Evolutionary conservation across 1,139 yeast genomes (phyloP).

Genomic region (Pichia sp.): DNA sequence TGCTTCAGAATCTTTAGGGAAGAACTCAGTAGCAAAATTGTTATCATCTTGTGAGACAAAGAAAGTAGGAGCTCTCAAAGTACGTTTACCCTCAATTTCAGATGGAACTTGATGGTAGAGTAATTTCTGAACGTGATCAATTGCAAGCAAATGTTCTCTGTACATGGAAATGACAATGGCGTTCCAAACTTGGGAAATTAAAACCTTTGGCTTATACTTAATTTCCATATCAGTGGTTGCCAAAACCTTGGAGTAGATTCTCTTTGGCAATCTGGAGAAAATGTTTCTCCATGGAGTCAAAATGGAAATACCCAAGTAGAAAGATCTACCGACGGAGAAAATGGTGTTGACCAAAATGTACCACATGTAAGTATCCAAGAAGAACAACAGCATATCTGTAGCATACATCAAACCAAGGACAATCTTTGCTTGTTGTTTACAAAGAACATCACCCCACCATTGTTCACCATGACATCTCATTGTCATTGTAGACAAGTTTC

Average conservation of each 20-base stretch:
- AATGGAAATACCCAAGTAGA: slow-evolving; percentile 96
- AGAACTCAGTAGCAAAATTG: slow-evolving; percentile 14
- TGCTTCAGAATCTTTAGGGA: slow-evolving; percentile 65
- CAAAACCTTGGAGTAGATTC: slow-evolving; percentile 93
- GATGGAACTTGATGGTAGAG: slow-evolving; percentile 91
- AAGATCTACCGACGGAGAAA: slow-evolving; percentile 94
- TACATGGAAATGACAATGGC: slow-evolving; percentile 65
- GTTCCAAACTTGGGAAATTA: slow-evolving; percentile 98
- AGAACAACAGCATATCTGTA: slow-evolving; percentile 89
- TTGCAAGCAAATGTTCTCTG: slow-evolving; percentile 71
- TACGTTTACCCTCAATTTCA: slow-evolving; percentile 85
- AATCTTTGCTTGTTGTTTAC: slow-evolving; percentile 80
- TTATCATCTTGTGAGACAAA: slow-evolving; percentile 84
- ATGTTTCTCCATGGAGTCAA: slow-evolving; percentile 99
- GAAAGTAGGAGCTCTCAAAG: slow-evolving; percentile 97
- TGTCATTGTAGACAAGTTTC: slow-evolving; percentile 55
- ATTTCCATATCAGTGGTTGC: slow-evolving; percentile 99
- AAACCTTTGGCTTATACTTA: slow-evolving; percentile 96
- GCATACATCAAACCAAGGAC: slow-evolving; percentile 87
- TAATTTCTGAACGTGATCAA: slow-evolving; percentile 96
- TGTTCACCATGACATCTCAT: slow-evolving; percentile 86
- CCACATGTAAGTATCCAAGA: slow-evolving; percentile 99
- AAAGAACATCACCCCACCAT: slow-evolving; percentile 72
- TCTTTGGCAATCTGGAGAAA: slow-evolving; percentile 94
- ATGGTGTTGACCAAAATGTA: slow-evolving; percentile 91